Evolutionary conservation across 495 filamentous ascomycete species (phyloP), one percentile per base, ranked within the genome.

Genomic region (Penicillium robsamsonii): DNA sequence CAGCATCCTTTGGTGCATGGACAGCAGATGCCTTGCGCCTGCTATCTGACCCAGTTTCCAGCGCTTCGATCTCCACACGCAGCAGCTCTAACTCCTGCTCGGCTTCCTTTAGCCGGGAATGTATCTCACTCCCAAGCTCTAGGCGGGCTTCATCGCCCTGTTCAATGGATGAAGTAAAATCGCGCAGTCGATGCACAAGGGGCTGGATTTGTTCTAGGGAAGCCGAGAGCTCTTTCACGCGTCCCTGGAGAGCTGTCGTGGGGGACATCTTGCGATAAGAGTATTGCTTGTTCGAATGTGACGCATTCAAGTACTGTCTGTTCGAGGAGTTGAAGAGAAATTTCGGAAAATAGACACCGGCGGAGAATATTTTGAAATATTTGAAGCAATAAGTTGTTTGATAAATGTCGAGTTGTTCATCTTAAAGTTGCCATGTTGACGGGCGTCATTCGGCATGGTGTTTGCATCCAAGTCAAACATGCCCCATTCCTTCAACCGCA

Each of bases 81-180:
- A 97, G 61, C 12, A 94, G 69, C 67, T 96, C 93, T 46, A 96
- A 80, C 54, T 96, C 90, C 33, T 92, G 85, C 67, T 97, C 91
- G 46, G 90, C 84, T 52, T 94, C 89, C 63, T 90, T 89, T 46
- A 98, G 74, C 50, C 80, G 79, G 60, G 89, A 82, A 62, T 90
- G 90, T 53, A 97, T 96, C 67, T 94, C 90, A 22, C 82, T 72
- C 47, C 83, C 83, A 9, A 98, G 82, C 66, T 96, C 94, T n/a
- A 86, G 55, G 31, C 87, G 81, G 9, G 84, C 84, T 63, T 90
- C 82, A 46, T 83, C 81, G 11, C 84, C 84, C 56, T 79, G 69
- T 65, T 76, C 57, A 79, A 79, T 33, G 77, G 81, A 78, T 57
- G 86, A 82, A 37, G 86, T 80, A 58, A 92, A 78, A 61, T 81